Conservation (phyloP, 805 yeast genomes). For the Ogataea haglerorum region DNA sequence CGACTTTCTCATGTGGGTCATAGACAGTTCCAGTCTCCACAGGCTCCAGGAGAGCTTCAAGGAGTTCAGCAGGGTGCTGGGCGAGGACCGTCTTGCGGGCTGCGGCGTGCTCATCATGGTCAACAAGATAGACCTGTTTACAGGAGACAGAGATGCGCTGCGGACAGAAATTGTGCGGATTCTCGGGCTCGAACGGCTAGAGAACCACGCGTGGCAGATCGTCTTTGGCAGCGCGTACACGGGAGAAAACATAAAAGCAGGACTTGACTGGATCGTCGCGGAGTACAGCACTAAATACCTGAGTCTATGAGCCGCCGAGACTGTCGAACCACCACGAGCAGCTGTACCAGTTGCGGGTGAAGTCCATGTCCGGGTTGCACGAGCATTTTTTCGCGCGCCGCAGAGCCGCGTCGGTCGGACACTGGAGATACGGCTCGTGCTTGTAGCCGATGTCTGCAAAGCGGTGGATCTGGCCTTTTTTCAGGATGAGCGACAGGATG, state of each 20-base stretch:
- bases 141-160: constrained; percentile 21
- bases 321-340: constrained; percentile 35
- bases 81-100: constrained; percentile 68
- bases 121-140: constrained; percentile 68
- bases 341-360: constrained; percentile 50
- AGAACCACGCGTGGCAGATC: constrained; percentile 40
- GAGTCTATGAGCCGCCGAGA: background rate
- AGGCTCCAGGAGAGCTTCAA: constrained; percentile 60
- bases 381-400: constrained; percentile 59
- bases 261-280: constrained; percentile 41
- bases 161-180: constrained; percentile 17
- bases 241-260: constrained; percentile 38
- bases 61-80: constrained; percentile 61
- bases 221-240: constrained; percentile 49
- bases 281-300: constrained; percentile 39
- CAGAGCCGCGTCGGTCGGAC: constrained; percentile 63
- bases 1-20: constrained; percentile 80
- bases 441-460: constrained; percentile 77
- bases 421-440: constrained; percentile 76
- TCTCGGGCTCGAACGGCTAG: constrained; percentile 33
- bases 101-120: constrained; percentile 63
- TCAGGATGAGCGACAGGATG: constrained; percentile 67
- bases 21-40: constrained; percentile 62
- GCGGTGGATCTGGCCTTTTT: constrained; percentile 64
- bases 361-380: constrained; percentile 67